Percentiles rank a stretch among this genome's conserved stretches.
Evolutionary conservation across 2,329 filamentous ascomycete genomes (phyloP).

Genomic region (Decorospora gaudefroyi): DNA sequence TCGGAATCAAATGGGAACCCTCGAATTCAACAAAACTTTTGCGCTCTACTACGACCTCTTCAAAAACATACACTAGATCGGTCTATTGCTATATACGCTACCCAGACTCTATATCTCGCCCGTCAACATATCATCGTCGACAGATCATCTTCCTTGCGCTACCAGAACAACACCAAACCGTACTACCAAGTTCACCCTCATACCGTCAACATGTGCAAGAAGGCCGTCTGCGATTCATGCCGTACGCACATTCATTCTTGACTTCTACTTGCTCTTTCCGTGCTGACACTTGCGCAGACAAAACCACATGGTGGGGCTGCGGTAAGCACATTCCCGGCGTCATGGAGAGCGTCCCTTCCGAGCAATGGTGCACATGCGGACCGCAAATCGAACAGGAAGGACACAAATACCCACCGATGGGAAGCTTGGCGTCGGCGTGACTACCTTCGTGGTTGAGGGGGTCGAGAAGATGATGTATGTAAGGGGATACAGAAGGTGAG

Average conservation of each 20-base stretch:
- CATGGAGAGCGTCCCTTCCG: constrained; percentile 62
- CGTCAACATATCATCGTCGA: not conserved
- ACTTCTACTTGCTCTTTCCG: not conserved
- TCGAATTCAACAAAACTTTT: too few species aligned
- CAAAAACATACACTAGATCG: too few species aligned
- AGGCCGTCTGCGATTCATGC: constrained; percentile 65
- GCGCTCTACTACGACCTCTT: too few species aligned
- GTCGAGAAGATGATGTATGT: not conserved
- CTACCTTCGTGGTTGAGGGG: constrained; percentile 19
- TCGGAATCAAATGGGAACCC: too few species aligned
- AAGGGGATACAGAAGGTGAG: not conserved
- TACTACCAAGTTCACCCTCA: not conserved
- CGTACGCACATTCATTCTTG: constrained; percentile 52
- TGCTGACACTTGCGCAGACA: constrained; percentile 49
- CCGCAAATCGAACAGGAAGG: constrained; percentile 66
- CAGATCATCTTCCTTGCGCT: not conserved
- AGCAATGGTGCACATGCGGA: constrained; percentile 67
- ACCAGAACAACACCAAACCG: not conserved
- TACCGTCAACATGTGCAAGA: constrained; percentile 63
- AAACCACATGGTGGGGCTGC: constrained; percentile 68
- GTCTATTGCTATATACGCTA: not conserved
- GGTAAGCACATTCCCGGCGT: constrained; percentile 65
- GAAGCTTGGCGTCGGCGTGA: constrained; percentile 42
- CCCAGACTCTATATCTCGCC: not conserved
- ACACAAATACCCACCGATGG: constrained; percentile 68